phyloP scores from a whole-genome alignment of 768 basidiomycete genomes.

The Harrya chromipes region DNA sequence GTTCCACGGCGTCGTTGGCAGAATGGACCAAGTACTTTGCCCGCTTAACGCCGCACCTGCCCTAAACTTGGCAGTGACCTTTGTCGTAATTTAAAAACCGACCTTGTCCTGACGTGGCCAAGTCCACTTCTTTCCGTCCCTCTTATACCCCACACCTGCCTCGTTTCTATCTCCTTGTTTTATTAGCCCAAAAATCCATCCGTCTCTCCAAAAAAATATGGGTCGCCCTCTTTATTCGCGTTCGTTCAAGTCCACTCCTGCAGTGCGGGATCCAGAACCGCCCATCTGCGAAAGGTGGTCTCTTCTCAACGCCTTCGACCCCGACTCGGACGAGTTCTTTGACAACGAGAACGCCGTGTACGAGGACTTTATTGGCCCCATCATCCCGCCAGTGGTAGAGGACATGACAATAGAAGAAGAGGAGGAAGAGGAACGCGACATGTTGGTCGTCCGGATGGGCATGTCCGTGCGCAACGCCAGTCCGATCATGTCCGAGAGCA shows the following conservation, averaged over 20 bases:
- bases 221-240: slow-evolving; percentile 60
- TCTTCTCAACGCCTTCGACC: slow-evolving; percentile 66
- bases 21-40: background rate
- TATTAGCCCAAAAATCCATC: slow-evolving; percentile 22
- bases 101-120: background rate
- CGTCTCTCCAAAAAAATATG: slow-evolving; percentile 34
- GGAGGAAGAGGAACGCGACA: slow-evolving; percentile 31
- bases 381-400: slow-evolving; percentile 14
- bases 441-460: slow-evolving; percentile 29
- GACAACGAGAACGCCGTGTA: slow-evolving; percentile 52
- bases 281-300: slow-evolving; percentile 57
- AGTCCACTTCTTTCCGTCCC: background rate
- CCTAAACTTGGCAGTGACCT: slow-evolving; percentile 25
- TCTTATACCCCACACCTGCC: slow-evolving; percentile 11
- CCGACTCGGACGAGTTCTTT: slow-evolving; percentile 79
- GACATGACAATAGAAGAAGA: slow-evolving; percentile 22
- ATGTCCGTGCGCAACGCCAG: slow-evolving; percentile 20
- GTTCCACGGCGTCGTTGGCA: too few species aligned
- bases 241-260: slow-evolving; percentile 35
- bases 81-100: slow-evolving; percentile 15
- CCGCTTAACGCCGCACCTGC: slow-evolving; percentile 34
- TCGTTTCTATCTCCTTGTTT: slow-evolving; percentile 18
- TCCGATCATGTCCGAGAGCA: slow-evolving; percentile 40
- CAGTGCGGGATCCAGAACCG: slow-evolving; percentile 44
- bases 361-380: slow-evolving; percentile 61